Conservation (phyloP, 257 asterid species). For the Ophiorrhiza pumila region DNA sequence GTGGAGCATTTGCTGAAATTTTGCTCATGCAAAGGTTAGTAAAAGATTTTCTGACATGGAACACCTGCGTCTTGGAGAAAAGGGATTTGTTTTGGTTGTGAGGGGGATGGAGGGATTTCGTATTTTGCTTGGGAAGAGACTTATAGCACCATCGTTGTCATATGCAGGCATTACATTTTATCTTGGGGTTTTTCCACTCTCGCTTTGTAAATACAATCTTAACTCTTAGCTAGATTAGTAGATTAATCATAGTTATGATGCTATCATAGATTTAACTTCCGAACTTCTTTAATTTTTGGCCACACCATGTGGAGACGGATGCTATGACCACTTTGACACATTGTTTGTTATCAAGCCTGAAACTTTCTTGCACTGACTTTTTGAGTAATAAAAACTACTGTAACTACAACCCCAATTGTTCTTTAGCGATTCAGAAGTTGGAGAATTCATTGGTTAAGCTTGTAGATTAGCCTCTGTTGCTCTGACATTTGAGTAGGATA, state of each 20-base stretch:
- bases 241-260: background rate
- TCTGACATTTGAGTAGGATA: background rate
- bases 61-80: background rate
- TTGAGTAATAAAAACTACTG: background rate
- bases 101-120: background rate
- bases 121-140: background rate
- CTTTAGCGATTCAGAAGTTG: background rate
- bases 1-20: background rate
- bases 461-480: background rate
- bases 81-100: background rate
- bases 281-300: background rate
- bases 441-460: background rate
- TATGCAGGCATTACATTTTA: background rate
- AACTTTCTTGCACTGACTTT: background rate
- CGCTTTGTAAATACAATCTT: background rate
- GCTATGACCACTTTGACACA: background rate
- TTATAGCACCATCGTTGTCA: background rate
- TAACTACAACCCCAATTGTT: background rate
- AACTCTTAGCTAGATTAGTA: background rate
- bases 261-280: background rate
- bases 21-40: background rate
- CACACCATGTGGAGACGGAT: background rate
- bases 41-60: background rate
- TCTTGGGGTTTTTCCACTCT: too few species aligned
- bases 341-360: background rate